These are phyloP conservation scores for Hypoxylon sp. DNA, from an alignment of 2,329 filamentous ascomycete species.

Conservation along the genomic window DNA sequence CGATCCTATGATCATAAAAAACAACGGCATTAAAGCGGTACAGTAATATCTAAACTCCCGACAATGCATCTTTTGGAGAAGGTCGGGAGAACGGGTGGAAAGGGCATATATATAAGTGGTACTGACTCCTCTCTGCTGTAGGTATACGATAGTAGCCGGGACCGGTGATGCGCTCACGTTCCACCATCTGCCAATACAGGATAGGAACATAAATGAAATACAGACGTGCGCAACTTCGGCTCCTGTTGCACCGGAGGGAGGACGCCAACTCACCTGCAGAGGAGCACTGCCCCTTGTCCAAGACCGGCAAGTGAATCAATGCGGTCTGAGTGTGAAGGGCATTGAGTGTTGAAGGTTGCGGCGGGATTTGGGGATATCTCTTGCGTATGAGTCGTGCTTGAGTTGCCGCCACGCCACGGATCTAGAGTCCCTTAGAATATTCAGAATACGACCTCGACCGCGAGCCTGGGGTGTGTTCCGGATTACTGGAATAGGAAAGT, in stretches of 20 bases:
- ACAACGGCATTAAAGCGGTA: slow-evolving; percentile 15
- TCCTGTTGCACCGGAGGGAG: slow-evolving; percentile 28
- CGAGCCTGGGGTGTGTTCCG: slow-evolving; percentile 29
- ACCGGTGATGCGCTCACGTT: slow-evolving; percentile 18
- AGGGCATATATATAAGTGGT: slow-evolving; percentile 15
- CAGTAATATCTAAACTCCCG: slow-evolving; percentile 39
- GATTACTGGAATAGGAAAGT: slow-evolving; percentile 32
- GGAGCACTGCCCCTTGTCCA: slow-evolving; percentile 33
- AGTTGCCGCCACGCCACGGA: neutral
- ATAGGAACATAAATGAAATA: slow-evolving; percentile 25
- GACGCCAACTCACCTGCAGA: slow-evolving; percentile 30
- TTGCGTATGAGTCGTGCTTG: slow-evolving; percentile 7
- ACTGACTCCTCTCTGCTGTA: slow-evolving; percentile 19
- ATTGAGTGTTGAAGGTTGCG: slow-evolving; percentile 9
- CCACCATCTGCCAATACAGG: slow-evolving; percentile 24
- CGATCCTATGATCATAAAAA: slow-evolving; percentile 30
- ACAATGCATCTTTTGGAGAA: slow-evolving; percentile 40
- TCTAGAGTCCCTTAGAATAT: slow-evolving; percentile 11
- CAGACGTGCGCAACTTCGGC: slow-evolving; percentile 31
- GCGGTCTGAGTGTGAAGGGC: slow-evolving; percentile 12
- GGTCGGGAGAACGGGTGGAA: slow-evolving; percentile 19
- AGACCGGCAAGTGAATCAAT: slow-evolving; percentile 28
- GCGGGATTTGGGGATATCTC: slow-evolving; percentile 29
- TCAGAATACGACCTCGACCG: slow-evolving; percentile 19
- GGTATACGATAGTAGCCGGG: slow-evolving; percentile 35